Base-by-base conservation (phyloP, 2,329 filamentous ascomycete genomes). In the Alternaria longipes region DNA sequence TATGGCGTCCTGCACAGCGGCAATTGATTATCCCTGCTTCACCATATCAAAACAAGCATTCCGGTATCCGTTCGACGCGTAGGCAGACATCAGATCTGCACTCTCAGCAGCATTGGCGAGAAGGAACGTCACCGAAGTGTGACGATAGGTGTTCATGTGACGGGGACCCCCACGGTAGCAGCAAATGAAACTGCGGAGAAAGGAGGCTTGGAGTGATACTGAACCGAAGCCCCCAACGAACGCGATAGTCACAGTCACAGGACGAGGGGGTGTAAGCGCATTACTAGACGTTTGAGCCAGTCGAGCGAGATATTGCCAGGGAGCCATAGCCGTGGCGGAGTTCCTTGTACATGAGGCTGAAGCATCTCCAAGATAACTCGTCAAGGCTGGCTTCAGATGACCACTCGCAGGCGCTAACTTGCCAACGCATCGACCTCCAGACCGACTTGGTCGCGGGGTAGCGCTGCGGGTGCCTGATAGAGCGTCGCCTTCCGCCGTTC, bases 381-480 rank as follows among this genome's bases (percentile, higher is more conserved):
- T 63, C 65, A 51, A 67, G 68, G 66, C 61, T 65, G 59, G 45
- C 54, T 70, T 68, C 76, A 78, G 76, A 78, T 77, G 76, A 78
- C 75, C 67, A 61, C 57, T 58, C 70, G 75, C 72, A 74, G 63
- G 70, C 74, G 74, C 74, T 76, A 77, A 73, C 41, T 32, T 76
- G 76, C 74, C 76, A 79, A 63, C 76, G 76, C 76, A 78, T 77
- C 74, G 62, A 69, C 66, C 69, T 68, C 66, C 72, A 75, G 67
- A 75, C 74, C 74, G 71, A 71, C 65, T 60, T 62, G 63, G 67
- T 67, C 69, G 70, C 71, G 71, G 69, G 66, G 71, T 72, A 71
- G 66, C 59, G 68, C 69, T 68, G 70, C 71, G 67, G 76, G 74
- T 76, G 76, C 74, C 73, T 76, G 73, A 71, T 68, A 65, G 70